These are phyloP conservation scores for Lactifluus echinatus DNA, from an alignment of 768 basidiomycete genomes.

Conservation along the genomic window DNA sequence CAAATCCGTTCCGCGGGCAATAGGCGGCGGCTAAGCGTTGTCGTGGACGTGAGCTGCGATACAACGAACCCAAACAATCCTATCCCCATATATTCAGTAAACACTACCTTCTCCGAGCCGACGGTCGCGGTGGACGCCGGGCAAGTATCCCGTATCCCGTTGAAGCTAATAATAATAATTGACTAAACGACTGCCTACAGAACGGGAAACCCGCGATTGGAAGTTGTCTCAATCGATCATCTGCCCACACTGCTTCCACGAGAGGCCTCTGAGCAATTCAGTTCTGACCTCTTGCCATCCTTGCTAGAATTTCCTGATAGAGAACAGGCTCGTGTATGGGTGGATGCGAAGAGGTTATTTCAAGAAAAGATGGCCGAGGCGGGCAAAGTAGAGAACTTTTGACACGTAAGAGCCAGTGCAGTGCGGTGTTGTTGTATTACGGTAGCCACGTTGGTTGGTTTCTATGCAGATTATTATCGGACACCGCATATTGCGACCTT, in stretches of 20 bases:
- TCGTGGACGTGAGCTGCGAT: conserved; percentile 98
- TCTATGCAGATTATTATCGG: neutral
- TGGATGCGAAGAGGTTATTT: conserved; percentile 79
- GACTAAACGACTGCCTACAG: conserved; percentile 30
- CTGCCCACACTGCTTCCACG: conserved; percentile 90
- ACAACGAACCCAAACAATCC: conserved; percentile 99
- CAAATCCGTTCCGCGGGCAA: conserved; percentile 66
- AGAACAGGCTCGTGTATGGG: conserved; percentile 68
- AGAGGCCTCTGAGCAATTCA: conserved; percentile 97
- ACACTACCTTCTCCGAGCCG: conserved; percentile 89
- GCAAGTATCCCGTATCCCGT: conserved; percentile 45
- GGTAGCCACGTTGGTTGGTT: neutral
- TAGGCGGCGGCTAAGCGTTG: conserved; percentile 59
- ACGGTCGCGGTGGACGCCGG: conserved; percentile 80
- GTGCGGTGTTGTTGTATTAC: neutral
- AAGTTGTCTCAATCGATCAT: conserved; percentile 94
- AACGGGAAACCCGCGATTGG: conserved; percentile 55
- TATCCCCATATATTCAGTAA: conserved; percentile 88
- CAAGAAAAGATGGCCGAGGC: conserved; percentile 55
- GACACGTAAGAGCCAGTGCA: neutral
- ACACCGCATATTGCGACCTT: neutral
- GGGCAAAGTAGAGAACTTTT: conserved; percentile 26
- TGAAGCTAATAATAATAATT: too few relatives aligned
- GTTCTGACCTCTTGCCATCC: conserved; percentile 75
- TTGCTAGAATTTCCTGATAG: conserved; percentile 68